Conservation (phyloP, 1,284 basidiomycete species). For the Spongiforma sp. region DNA sequence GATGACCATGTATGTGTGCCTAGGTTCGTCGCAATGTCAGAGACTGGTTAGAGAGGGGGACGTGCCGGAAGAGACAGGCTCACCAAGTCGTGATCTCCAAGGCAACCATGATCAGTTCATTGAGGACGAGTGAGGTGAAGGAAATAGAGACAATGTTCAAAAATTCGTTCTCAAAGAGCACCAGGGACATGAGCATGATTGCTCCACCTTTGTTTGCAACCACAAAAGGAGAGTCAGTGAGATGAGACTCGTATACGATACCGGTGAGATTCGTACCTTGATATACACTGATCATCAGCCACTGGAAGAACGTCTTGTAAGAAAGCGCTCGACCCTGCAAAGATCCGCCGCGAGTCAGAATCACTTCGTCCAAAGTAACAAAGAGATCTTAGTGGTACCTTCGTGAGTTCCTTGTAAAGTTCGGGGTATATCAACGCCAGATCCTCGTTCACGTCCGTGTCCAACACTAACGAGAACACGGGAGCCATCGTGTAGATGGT, state of each 20-base stretch:
- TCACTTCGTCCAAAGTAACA: not conserved
- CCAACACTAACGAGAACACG: slow-evolving; percentile 96
- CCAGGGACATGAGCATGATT: slow-evolving; percentile 98
- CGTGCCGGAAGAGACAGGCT: slow-evolving; percentile 24
- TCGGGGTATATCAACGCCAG: slow-evolving; percentile 96
- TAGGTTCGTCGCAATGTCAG: slow-evolving; percentile 34
- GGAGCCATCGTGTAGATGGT: slow-evolving; percentile 99
- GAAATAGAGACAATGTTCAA: slow-evolving; percentile 98
- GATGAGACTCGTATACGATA: not conserved
- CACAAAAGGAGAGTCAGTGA: not conserved
- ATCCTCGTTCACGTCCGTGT: slow-evolving; percentile 96
- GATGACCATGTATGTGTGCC: slow-evolving; percentile 97
- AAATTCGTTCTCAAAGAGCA: slow-evolving; percentile 98
- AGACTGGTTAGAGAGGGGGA: not conserved
- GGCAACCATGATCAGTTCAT: slow-evolving; percentile 99
- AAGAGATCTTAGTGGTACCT: slow-evolving; percentile 52
- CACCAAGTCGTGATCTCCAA: slow-evolving; percentile 97
- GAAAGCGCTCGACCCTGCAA: slow-evolving; percentile 88
- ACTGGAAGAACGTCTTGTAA: slow-evolving; percentile 98
- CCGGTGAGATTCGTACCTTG: slow-evolving; percentile 67
- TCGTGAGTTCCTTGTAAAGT: slow-evolving; percentile 96
- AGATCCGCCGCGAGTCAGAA: slow-evolving; percentile 5
- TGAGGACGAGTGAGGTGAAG: slow-evolving; percentile 95
- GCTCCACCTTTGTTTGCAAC: slow-evolving; percentile 70
- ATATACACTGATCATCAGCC: slow-evolving; percentile 98